phyloP scores from a whole-genome alignment of 495 filamentous ascomycete genomes.

The Daldinia decipiens region DNA sequence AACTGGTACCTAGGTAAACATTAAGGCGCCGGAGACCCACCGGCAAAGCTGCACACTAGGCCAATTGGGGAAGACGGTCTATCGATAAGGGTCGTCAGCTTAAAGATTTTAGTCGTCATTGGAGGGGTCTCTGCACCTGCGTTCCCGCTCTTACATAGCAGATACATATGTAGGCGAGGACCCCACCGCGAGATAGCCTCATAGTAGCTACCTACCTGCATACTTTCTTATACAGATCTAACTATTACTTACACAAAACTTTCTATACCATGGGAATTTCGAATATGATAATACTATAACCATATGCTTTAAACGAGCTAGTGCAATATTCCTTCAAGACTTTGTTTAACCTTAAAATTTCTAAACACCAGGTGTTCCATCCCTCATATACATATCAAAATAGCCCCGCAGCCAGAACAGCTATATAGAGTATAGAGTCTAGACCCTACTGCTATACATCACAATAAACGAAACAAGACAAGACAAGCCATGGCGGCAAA shows the following conservation, averaged over 20 bases:
- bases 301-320: background rate
- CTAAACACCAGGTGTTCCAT: background rate
- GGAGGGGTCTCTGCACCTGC: constrained; percentile 33
- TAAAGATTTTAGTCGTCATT: constrained; percentile 33
- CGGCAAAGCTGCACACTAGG: constrained; percentile 11
- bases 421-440: too few relatives aligned
- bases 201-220: constrained; percentile 1
- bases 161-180: constrained; percentile 12
- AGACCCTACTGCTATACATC: too few relatives aligned
- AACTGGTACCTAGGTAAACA: constrained; percentile 36
- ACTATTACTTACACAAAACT: background rate
- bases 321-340: background rate
- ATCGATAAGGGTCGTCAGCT: constrained; percentile 40
- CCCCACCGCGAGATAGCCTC: constrained; percentile 38
- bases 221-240: background rate
- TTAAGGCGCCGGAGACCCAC: constrained; percentile 31
- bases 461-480: background rate
- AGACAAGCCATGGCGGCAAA: constrained; percentile 31
- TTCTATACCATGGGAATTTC: background rate
- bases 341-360: background rate
- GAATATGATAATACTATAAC: background rate
- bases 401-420: background rate
- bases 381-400: background rate
- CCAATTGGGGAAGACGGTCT: constrained; percentile 12
- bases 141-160: constrained; percentile 37